These are phyloP conservation scores for Talaromyces stipitatus DNA, from an alignment of 495 filamentous ascomycete genomes.

Conservation along the genomic window DNA sequence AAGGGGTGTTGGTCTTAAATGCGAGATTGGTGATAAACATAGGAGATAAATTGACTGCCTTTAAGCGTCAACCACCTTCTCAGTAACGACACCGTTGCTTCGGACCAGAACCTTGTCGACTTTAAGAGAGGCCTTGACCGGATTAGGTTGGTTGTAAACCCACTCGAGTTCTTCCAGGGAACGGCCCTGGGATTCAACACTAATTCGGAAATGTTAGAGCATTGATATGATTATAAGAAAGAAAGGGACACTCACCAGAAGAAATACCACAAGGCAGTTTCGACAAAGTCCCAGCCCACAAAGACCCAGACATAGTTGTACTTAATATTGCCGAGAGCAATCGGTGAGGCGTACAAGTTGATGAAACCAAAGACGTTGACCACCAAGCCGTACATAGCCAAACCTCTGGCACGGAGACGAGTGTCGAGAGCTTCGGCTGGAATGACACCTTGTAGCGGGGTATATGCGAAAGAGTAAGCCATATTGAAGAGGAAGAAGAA, in stretches of 20 bases:
- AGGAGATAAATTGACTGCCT: background rate
- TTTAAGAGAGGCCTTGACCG: slow-evolving; percentile 49
- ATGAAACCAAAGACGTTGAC: slow-evolving; percentile 52
- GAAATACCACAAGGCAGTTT: slow-evolving; percentile 51
- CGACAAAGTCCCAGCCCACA: slow-evolving; percentile 53
- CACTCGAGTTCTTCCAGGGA: slow-evolving; percentile 67
- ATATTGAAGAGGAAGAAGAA: slow-evolving; percentile 66
- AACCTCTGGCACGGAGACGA: slow-evolving; percentile 58
- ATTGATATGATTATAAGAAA: background rate
- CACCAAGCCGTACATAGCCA: slow-evolving; percentile 51
- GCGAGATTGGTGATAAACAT: background rate
- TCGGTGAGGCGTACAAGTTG: slow-evolving; percentile 51
- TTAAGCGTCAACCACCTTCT: slow-evolving; percentile 30
- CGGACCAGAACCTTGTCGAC: slow-evolving; percentile 49
- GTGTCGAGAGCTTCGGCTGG: slow-evolving; percentile 59
- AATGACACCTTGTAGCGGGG: slow-evolving; percentile 63
- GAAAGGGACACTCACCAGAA: slow-evolving; percentile 38
- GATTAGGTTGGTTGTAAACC: slow-evolving; percentile 56
- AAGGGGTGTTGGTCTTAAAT: background rate
- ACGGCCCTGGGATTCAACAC: slow-evolving; percentile 59
- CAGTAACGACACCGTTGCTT: slow-evolving; percentile 43
- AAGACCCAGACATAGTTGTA: slow-evolving; percentile 59
- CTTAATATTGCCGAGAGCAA: slow-evolving; percentile 44
- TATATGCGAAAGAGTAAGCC: slow-evolving; percentile 59
- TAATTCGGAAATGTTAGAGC: slow-evolving; percentile 3